Percentiles rank a stretch among this genome's conserved stretches.
These are phyloP conservation scores for Cyberlindnera euphorbiiphila DNA, from an alignment of 805 yeast species.

Conservation along the genomic window DNA sequence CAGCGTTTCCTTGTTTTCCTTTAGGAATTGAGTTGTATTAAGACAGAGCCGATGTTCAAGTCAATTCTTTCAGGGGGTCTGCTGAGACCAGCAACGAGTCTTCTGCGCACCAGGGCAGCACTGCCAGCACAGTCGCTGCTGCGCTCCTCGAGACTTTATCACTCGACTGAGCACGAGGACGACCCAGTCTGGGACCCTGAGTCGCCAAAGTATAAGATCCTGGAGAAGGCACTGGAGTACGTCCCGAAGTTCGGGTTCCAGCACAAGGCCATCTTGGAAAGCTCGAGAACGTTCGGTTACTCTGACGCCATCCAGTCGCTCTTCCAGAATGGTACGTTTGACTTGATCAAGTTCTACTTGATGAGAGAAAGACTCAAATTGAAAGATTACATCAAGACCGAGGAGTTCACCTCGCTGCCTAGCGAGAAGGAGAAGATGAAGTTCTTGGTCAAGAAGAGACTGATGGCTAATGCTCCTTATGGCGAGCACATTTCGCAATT, in stretches of 20 bases:
- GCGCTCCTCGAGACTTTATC: slow-evolving; percentile 21
- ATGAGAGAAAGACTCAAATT: slow-evolving; percentile 45
- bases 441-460: slow-evolving; percentile 43
- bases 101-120: not conserved
- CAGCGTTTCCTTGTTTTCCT: too few relatives aligned
- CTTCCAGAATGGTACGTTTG: slow-evolving; percentile 41
- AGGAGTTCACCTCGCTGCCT: slow-evolving; percentile 29
- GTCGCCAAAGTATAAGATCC: slow-evolving; percentile 39
- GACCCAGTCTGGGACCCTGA: slow-evolving; percentile 21
- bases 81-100: not conserved
- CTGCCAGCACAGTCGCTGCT: not conserved
- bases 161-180: slow-evolving; percentile 29
- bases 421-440: slow-evolving; percentile 42
- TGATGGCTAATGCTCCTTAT: slow-evolving; percentile 40
- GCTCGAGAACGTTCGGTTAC: slow-evolving; percentile 45
- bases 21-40: not conserved
- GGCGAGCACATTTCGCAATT: slow-evolving; percentile 32
- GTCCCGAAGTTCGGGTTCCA: slow-evolving; percentile 12
- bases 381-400: slow-evolving; percentile 31
- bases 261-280: slow-evolving; percentile 40
- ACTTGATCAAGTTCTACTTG: slow-evolving; percentile 54
- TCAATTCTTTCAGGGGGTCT: not conserved
- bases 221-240: slow-evolving; percentile 10
- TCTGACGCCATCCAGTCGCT: slow-evolving; percentile 47
- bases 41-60: slow-evolving; percentile 1